These are phyloP conservation scores for Gossypium rotundifolium DNA, from an alignment of 345 rosid species.

Conservation along the genomic window DNA sequence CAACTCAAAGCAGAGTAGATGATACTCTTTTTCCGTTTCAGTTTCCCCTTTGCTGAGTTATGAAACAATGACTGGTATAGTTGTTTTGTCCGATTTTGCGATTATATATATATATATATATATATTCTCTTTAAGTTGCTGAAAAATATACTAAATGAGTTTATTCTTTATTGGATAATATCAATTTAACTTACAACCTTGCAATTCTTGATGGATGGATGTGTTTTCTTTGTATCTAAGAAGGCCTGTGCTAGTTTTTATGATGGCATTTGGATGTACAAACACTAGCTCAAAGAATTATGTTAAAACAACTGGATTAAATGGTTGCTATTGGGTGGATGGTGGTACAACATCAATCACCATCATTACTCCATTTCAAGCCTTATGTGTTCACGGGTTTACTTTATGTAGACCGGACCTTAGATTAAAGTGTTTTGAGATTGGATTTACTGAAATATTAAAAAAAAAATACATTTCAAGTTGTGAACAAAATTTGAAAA, in stretches of 20 bases:
- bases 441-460: neutral
- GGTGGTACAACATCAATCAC: too few species aligned
- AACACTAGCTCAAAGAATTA: too few species aligned
- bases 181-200: neutral
- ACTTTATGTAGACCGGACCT: neutral
- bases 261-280: too few species aligned
- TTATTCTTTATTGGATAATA: neutral
- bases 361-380: neutral
- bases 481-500: too few species aligned
- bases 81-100: neutral
- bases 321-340: too few species aligned
- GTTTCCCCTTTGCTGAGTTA: neutral
- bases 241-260: too few species aligned
- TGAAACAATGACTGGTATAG: neutral
- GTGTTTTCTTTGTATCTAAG: too few species aligned
- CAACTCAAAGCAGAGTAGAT: slow-evolving; percentile 8
- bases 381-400: neutral
- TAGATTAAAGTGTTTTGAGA: neutral
- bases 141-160: neutral
- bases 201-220: too few species aligned
- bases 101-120: neutral
- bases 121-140: too few species aligned
- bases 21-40: neutral
- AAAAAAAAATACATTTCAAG: too few species aligned
- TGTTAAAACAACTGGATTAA: too few species aligned